phyloP scores from a whole-genome alignment of 2,329 filamentous ascomycete species.

The Cylindrodendrum hubeiense region DNA sequence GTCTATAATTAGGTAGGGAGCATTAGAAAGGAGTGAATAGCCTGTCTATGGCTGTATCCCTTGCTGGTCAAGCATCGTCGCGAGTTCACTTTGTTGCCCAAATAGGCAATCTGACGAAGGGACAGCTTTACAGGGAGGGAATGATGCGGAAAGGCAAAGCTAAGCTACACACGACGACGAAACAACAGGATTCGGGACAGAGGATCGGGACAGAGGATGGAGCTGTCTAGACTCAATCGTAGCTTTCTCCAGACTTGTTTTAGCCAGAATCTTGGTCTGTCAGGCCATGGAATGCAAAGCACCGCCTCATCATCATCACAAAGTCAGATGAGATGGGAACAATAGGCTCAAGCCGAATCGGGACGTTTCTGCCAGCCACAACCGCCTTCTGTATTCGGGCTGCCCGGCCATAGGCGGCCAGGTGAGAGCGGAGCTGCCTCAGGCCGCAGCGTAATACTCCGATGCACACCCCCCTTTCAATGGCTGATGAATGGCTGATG shows the following conservation, averaged over 20 bases:
- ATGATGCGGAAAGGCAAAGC: neutral
- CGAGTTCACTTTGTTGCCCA: neutral
- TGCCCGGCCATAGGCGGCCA: neutral
- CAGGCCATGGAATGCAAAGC: neutral
- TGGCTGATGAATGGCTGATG: neutral
- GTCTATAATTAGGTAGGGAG: neutral
- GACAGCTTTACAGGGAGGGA: neutral
- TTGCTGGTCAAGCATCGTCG: neutral
- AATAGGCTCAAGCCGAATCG: neutral
- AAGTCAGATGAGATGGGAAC: neutral
- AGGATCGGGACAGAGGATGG: neutral
- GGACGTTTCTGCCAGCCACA: neutral
- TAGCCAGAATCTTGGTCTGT: neutral
- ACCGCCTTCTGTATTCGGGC: neutral
- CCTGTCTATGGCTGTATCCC: neutral
- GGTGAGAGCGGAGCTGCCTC: neutral
- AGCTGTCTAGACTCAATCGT: neutral
- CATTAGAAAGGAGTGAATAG: neutral
- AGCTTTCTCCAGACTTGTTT: neutral
- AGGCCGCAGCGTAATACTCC: neutral
- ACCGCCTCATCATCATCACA: neutral
- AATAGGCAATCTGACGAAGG: constrained; percentile 3
- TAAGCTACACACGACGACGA: neutral
- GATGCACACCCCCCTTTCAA: neutral
- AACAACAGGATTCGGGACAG: too few relatives aligned